Evolutionary conservation across 345 rosid species (phyloP), one percentile per base, ranked within the genome.

Genomic region (Hibiscus mutabilis): DNA sequence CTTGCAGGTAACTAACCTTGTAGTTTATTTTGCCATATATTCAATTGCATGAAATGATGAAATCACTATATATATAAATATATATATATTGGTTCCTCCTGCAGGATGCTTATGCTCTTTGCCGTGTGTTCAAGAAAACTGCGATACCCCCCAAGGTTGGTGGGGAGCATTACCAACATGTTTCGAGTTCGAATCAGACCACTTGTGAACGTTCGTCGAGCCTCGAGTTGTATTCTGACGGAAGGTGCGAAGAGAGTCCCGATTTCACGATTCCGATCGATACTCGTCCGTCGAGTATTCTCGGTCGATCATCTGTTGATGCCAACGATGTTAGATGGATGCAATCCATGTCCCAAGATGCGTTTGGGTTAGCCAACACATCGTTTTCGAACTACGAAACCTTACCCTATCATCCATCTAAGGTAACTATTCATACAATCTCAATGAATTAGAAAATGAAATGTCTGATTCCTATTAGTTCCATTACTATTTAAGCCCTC

Each of bases 101-200:
- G 60, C 80, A 94, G 96, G 98, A 94, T 68, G 92, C 97, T 0
- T 94, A 94, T 72, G 98, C 97, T 25, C 92, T 91, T 12, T 94
- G 98, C 71, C 88, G 98, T 19, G 91, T 94, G 77, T 90, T 92
- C 74, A 94, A 94, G 85, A 94, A 90, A 84, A 88, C 79, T 56
- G 78, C 87, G 46, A 74, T 69, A 42, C 68, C 53, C 6, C 83
- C 86, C 15, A 94, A 88, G 82, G 70, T 84, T n/a, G 69, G 82
- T 15, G 93, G 74, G n/a, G 94, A 89, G 75, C 82, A 77, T 69
- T 85, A 79, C 78, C 77, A 62, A 19, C 66, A 33, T 44, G 73
- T 84, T 6, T 67, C 75, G 33, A 65, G 77, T 35, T 60, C 53
- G 6, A 75, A 74, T 51, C 78, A 51, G 55, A 70, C 67, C 4